phyloP scores from a whole-genome alignment of 2,329 filamentous ascomycete genomes.

The Colletotrichum abscissum region DNA sequence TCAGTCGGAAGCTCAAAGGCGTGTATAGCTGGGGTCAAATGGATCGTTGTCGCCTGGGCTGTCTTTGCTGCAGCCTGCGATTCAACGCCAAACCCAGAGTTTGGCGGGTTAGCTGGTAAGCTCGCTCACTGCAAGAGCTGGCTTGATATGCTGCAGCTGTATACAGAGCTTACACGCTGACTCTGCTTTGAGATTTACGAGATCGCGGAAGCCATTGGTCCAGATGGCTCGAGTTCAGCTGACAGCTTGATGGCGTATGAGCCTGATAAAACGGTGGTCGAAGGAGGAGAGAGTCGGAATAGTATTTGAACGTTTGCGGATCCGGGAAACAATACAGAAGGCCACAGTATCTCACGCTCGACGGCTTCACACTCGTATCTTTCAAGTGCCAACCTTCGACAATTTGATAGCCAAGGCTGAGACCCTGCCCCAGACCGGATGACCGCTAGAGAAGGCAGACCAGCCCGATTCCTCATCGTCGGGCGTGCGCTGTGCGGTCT shows the following conservation, averaged over 20 bases:
- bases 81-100: no score
- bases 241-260: background rate
- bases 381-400: background rate
- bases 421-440: background rate
- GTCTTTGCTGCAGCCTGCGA: no score
- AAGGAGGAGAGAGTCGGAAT: background rate
- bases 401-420: background rate
- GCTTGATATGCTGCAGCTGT: background rate
- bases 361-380: no score
- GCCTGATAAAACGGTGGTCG: no score
- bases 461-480: slow-evolving; percentile 48
- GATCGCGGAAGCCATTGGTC: background rate
- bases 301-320: background rate
- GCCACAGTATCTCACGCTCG: background rate
- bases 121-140: background rate
- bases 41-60: background rate
- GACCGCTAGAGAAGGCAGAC: slow-evolving; percentile 8
- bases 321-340: no score
- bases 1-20: rapidly evolving
- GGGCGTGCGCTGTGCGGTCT: slow-evolving; percentile 54
- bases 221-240: background rate
- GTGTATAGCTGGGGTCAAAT: no score
- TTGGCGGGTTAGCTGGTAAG: no score
- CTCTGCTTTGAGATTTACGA: background rate
- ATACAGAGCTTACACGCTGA: background rate